Percentiles rank a stretch among this genome's conserved stretches.
Evolutionary conservation across 192 early-diverging fungal species (phyloP).

Genomic region (Fimicolochytrium jonesii): DNA sequence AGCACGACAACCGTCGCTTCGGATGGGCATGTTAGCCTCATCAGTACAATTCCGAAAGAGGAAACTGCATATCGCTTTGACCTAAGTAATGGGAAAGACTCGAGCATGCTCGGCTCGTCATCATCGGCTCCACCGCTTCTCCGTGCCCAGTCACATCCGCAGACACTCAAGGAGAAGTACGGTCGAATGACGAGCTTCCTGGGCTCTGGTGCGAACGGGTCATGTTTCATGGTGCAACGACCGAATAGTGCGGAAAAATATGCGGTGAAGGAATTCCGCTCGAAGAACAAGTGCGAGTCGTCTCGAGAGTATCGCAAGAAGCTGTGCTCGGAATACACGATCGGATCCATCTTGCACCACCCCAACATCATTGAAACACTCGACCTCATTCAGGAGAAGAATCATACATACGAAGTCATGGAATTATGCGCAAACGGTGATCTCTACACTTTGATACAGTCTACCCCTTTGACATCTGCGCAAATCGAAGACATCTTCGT

Average conservation of each 20-base stretch:
- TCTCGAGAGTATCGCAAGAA: conserved; percentile 9
- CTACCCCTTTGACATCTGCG: conserved; percentile 48
- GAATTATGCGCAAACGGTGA: conserved; percentile 90
- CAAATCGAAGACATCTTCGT: conserved; percentile 67
- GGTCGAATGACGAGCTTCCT: conserved; percentile 3
- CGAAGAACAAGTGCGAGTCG: not conserved
- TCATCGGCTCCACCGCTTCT: too few species aligned
- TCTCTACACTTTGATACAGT: conserved; percentile 68
- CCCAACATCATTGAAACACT: conserved; percentile 20
- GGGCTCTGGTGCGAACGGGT: conserved; percentile 10
- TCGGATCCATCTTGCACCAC: conserved; percentile 17
- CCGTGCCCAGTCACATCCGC: too few species aligned
- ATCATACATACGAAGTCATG: conserved; percentile 49
- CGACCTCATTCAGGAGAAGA: conserved; percentile 12
- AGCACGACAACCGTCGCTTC: too few species aligned
- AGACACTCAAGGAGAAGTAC: conserved; percentile 11
- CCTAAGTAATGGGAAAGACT: too few species aligned
- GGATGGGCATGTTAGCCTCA: too few species aligned
- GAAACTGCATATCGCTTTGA: too few species aligned
- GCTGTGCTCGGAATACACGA: conserved; percentile 13
- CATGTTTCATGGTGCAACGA: conserved; percentile 6
- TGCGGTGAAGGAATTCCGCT: conserved; percentile 8
- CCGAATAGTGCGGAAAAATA: not conserved
- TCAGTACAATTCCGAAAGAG: too few species aligned
- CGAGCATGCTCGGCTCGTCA: too few species aligned